phyloP scores from a whole-genome alignment of 305 asterid genomes.

The Solanum hybrid region DNA sequence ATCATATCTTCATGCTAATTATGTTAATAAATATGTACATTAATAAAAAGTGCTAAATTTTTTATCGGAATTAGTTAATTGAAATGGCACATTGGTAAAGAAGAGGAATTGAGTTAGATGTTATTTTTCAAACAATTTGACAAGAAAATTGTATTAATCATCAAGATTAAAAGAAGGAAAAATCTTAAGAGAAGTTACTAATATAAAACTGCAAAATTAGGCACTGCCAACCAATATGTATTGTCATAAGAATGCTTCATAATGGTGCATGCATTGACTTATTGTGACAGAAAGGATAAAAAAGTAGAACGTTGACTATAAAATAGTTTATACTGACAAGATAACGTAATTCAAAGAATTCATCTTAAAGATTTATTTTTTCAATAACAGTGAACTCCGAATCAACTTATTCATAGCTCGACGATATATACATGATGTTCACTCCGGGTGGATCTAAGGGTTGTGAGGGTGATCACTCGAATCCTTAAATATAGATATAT shows the following conservation, averaged over 20 bases:
- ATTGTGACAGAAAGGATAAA: background rate
- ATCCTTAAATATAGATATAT: no score
- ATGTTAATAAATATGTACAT: no score
- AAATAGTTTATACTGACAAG: background rate
- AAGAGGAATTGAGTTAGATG: background rate
- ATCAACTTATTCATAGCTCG: background rate
- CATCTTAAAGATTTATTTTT: background rate
- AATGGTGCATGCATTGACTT: background rate
- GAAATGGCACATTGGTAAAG: background rate
- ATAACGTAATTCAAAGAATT: background rate
- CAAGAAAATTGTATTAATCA: background rate
- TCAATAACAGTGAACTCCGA: background rate
- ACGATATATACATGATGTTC: background rate
- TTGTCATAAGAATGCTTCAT: background rate
- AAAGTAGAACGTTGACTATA: background rate
- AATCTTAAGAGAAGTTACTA: background rate
- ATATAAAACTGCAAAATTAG: background rate
- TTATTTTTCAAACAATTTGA: background rate
- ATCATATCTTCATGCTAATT: no score
- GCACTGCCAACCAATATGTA: background rate
- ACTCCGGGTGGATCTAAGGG: background rate
- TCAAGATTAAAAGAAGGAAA: background rate
- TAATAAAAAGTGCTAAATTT: no score
- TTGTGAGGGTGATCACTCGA: background rate
- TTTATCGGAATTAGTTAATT: no score